These are phyloP conservation scores for Betula pendula DNA, from an alignment of 306 rosid species.

Conservation along the genomic window DNA sequence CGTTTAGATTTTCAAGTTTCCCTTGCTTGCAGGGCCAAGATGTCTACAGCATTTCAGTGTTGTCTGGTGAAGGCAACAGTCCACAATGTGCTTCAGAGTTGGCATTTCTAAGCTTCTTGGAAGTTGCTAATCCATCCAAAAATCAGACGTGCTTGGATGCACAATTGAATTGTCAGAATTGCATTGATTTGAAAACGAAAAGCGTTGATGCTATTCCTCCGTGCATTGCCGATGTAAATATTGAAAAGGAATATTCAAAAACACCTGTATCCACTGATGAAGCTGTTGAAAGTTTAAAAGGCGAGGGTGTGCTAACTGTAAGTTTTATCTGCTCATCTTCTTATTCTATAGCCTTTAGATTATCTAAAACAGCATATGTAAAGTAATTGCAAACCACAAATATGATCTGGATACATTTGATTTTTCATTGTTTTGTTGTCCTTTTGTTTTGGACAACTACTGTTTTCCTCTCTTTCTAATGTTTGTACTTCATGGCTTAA, in stretches of 20 bases:
- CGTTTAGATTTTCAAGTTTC: conserved; percentile 12
- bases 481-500: conserved; percentile 27
- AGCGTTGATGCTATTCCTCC: conserved; percentile 51
- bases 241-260: conserved; percentile 53
- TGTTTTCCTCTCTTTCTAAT: conserved; percentile 18
- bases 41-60: conserved; percentile 57
- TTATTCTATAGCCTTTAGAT: conserved; percentile 12
- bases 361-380: neutral
- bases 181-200: conserved; percentile 56
- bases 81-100: conserved; percentile 52
- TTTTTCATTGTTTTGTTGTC: neutral
- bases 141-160: conserved; percentile 48
- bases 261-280: conserved; percentile 58
- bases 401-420: neutral
- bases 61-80: conserved; percentile 48
- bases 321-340: conserved; percentile 41
- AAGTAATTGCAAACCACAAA: neutral
- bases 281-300: conserved; percentile 55
- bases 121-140: conserved; percentile 58
- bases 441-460: neutral
- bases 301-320: conserved; percentile 55
- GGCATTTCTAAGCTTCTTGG: conserved; percentile 60
- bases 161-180: conserved; percentile 54
- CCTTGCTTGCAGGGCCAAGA: conserved; percentile 60
- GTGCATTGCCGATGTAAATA: conserved; percentile 60